phyloP scores from a whole-genome alignment of 352 stramenopile genomes.

The Phytophthora sansomeana region DNA sequence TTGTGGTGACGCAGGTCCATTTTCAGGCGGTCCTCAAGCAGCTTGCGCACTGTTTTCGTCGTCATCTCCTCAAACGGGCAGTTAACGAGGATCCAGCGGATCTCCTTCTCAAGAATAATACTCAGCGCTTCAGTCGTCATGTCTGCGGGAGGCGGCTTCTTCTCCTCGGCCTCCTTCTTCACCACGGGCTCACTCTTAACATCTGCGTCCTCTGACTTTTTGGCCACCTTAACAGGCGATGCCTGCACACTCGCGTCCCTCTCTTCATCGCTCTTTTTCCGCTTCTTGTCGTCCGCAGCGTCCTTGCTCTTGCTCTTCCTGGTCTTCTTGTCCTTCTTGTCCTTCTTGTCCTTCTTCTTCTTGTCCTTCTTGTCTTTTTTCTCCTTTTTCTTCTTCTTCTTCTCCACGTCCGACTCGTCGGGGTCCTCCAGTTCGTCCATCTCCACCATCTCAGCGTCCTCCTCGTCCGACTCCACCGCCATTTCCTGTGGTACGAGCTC shows the following conservation, averaged over 20 bases:
- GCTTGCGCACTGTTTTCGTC: conserved; percentile 80
- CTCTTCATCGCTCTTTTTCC: conserved; percentile 48
- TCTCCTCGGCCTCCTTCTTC: conserved; percentile 21
- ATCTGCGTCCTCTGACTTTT: conserved; percentile 45
- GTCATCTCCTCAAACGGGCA: conserved; percentile 87
- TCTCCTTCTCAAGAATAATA: conserved; percentile 76
- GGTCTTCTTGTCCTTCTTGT: conserved; percentile 50
- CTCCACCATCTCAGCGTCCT: conserved; percentile 35
- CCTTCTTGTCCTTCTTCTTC: conserved; percentile 28
- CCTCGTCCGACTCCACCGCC: conserved; percentile 33
- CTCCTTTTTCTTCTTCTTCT: conserved; percentile 49
- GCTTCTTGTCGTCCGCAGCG: conserved; percentile 42
- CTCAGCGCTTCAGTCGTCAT: conserved; percentile 56
- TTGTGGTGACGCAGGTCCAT: conserved; percentile 84
- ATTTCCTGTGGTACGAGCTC: conserved; percentile 32
- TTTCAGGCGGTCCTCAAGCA: conserved; percentile 72
- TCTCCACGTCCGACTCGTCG: conserved; percentile 19
- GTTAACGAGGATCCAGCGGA: conserved; percentile 81
- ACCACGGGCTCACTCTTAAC: conserved; percentile 43
- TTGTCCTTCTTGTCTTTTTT: conserved; percentile 33
- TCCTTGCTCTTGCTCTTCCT: conserved; percentile 45
- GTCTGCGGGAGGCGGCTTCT: conserved; percentile 34
- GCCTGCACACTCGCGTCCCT: conserved; percentile 9
- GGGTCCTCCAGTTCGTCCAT: conserved; percentile 35
- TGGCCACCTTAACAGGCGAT: conserved; percentile 50